Base-by-base conservation (phyloP, 2,329 filamentous ascomycete species). In the Aspergillus neotritici region DNA sequence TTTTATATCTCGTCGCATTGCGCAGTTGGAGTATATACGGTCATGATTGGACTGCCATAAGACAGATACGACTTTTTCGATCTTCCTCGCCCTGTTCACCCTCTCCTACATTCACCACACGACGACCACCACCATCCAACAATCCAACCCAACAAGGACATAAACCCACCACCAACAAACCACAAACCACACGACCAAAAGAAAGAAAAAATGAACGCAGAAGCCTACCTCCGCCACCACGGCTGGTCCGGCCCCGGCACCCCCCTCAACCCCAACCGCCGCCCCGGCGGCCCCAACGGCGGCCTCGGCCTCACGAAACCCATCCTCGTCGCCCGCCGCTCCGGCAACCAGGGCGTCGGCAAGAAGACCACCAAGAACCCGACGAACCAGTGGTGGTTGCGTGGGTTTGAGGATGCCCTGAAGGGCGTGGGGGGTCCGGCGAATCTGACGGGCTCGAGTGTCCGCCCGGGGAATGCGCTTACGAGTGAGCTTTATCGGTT, bases 351-450 rank as follows among this genome's bases (percentile, higher is more conserved):
- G 41, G 91, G 91, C 16, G 73, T 97, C 4, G 91, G 91, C 42
- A 82, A 86, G 62, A 88, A 87, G 64, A 79, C 79, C 52, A 77
- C 77, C 44, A 66, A 72, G 44, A 74, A 74, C 21, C 73, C 78
- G 28, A 75, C 77, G 45, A 91, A 96, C 62, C 89, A 95, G 64
- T 98, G 93, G 93, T 98, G 93, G 93, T 76, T 95, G 67, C 84
- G 87, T 46, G 93, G 93, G 9, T 96, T 95, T 55, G 91, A 97
- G 67, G 83, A 89, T 63, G 89, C 90, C 43, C 72, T 96, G 52
- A 86, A 93, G 65, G 86, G 84, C 4, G 76, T 95, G 41, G 76
- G 75, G 1, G 67, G 70, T 4, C 84, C 86, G 61, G 72, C 54
- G 42, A 80, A 43, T 67, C 77, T 54, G 69, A 84, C 72, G 76